These are phyloP conservation scores for Saccharomycopsis capsularis DNA, from an alignment of 805 yeast genomes.

Conservation along the genomic window DNA sequence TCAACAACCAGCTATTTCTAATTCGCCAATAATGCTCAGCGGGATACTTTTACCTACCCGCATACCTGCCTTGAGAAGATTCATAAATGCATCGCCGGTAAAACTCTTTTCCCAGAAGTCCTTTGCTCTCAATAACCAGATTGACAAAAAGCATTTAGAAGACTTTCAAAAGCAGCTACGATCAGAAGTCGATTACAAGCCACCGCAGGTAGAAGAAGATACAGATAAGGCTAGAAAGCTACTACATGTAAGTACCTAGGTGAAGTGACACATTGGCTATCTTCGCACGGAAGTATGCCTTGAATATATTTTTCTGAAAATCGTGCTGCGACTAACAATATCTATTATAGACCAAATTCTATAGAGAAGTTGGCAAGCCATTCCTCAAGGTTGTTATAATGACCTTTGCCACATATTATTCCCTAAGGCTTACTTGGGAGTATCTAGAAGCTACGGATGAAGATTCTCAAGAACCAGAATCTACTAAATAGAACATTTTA, in stretches of 20 bases:
- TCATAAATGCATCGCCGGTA: no score
- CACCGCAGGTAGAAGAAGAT: slow-evolving; percentile 1
- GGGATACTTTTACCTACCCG: no score
- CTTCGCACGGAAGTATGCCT: not conserved
- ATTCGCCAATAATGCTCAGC: no score
- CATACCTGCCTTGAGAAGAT: no score
- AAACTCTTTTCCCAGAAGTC: not conserved
- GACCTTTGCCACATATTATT: slow-evolving; percentile 41
- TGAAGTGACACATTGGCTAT: not conserved
- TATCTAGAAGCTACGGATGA: slow-evolving; percentile 32
- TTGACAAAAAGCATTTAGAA: slow-evolving; percentile 5
- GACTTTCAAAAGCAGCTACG: slow-evolving; percentile 13
- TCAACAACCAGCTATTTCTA: no score
- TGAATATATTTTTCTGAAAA: not conserved
- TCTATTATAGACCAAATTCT: slow-evolving; percentile 30
- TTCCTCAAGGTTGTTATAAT: slow-evolving; percentile 37
- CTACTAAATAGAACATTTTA: not conserved
- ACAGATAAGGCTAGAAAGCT: slow-evolving; percentile 3
- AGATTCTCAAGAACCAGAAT: not conserved
- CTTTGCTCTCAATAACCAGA: not conserved
- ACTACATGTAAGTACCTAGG: slow-evolving; percentile 8
- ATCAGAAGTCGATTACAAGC: slow-evolving; percentile 1
- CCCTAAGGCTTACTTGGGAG: slow-evolving; percentile 39
- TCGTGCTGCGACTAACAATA: not conserved
- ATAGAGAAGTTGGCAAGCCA: slow-evolving; percentile 41